Evolutionary conservation across 2,329 filamentous ascomycete species (phyloP), one percentile per base, ranked within the genome.

Genomic region (Diaporthe ilicicola): DNA sequence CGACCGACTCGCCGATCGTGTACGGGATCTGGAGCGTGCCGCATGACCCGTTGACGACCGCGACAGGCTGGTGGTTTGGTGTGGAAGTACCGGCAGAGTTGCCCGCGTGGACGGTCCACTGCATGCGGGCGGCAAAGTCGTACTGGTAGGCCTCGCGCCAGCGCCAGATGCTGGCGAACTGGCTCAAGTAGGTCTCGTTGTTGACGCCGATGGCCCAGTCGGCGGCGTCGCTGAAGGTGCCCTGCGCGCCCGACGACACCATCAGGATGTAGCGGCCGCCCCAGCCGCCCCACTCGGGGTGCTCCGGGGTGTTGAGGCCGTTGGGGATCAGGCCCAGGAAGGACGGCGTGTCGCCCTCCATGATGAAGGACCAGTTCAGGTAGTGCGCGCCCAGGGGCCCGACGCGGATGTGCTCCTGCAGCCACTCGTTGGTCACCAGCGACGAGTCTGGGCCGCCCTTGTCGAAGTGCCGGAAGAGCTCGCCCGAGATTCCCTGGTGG

Each of bases 71-170:
- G 22, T 74, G 73, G n/a, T 71, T 73, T 8, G 51, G 39, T 4
- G 51, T 44, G 7, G 50, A 50, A 19, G 24, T 24, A 4, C 32
- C 34, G 54, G 53, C 56, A 8, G 51, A 32, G 27, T 46, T 56
- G 3, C 42, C 54, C 1, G 39, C 10, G 32, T 27, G 67, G 27
- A 70, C 64, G 2, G 67, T 59, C 74, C 74, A 75, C 70, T 67
- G 69, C 51, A 75, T 74, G 4, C 74, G 68, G 0, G 73, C 73
- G 7, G 74, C 74, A 61, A 75, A 75, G 68, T 87, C 85, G 59
- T 84, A 83, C 76, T 87, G 85, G 70, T 84, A 88, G 0, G 85
- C 84, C 66, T 83, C 78, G 17, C 85, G 76, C 86, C 85, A 88
- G n/a, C 86, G 79, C 85, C 86, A 88, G 39, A 88, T 84, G 0